phyloP scores from a whole-genome alignment of 225 moss, liverwort and hornwort genomes.

The Marchantia paleacea region DNA sequence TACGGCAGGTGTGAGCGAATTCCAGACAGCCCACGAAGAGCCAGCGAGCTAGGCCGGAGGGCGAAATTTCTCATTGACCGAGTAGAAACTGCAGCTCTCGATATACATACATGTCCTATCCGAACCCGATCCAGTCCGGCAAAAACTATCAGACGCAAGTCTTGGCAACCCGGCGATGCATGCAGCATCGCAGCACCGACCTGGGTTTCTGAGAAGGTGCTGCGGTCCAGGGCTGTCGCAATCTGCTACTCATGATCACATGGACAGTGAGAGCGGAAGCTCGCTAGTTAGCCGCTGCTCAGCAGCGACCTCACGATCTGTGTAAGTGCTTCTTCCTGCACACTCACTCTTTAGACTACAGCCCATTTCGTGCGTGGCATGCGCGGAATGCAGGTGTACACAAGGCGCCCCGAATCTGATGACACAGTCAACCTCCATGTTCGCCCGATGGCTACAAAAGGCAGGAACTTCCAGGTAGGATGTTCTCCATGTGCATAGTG shows the following conservation, averaged over 20 bases:
- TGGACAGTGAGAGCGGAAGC: neutral
- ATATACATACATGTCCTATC: neutral
- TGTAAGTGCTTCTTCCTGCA: neutral
- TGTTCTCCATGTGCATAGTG: conserved; percentile 1
- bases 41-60: neutral
- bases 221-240: neutral
- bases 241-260: neutral
- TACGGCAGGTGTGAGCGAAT: neutral
- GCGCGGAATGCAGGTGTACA: neutral
- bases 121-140: neutral
- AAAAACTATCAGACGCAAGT: neutral
- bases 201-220: neutral
- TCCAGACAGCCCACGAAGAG: neutral
- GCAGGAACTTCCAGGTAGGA: neutral
- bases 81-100: neutral
- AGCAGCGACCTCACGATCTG: neutral
- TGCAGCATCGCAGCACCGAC: neutral
- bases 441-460: neutral
- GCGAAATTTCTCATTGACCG: neutral
- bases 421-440: conserved; percentile 2
- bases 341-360: neutral
- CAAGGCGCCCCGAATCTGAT: neutral
- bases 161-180: neutral
- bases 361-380: neutral
- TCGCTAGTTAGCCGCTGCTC: neutral